phyloP scores from a whole-genome alignment of 2,329 filamentous ascomycete species.

The Coniochaeta sp. region DNA sequence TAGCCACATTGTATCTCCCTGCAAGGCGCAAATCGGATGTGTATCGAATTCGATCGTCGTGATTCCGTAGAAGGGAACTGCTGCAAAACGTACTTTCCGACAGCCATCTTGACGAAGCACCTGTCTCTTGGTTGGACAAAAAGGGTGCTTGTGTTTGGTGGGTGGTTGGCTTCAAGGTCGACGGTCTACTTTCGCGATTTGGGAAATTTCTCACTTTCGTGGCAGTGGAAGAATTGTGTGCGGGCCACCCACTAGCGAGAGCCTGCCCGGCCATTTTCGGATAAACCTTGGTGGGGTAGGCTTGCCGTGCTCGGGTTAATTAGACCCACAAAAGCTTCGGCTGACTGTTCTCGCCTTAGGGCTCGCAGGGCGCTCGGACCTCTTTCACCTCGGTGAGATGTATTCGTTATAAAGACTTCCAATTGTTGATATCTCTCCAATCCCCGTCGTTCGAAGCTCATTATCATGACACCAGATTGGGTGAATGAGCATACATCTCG shows the following conservation, averaged over 20 bases:
- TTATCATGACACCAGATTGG: no score
- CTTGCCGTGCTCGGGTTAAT: neutral
- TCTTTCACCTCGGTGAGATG: no score
- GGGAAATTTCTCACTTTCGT: no score
- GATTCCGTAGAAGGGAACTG: neutral
- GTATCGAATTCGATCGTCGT: neutral
- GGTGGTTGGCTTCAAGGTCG: slow-evolving; percentile 1
- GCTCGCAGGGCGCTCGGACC: no score
- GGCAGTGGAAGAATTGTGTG: slow-evolving; percentile 23
- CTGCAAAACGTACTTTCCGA: slow-evolving; percentile 48
- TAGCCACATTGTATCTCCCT: neutral
- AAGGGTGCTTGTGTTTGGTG: slow-evolving; percentile 17
- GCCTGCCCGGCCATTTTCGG: slow-evolving; percentile 13
- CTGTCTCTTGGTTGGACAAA: slow-evolving; percentile 34
- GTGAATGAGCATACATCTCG: no score
- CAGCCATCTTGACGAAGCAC: slow-evolving; percentile 51
- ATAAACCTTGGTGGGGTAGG: no score
- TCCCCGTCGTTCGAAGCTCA: no score
- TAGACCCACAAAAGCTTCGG: slow-evolving; percentile 3
- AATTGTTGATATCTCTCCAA: no score
- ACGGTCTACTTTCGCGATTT: slow-evolving; percentile 20
- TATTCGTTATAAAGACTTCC: no score
- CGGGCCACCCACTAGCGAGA: slow-evolving; percentile 4
- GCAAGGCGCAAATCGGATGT: neutral
- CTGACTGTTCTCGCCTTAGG: slow-evolving; percentile 20